phyloP scores from a whole-genome alignment of 2,329 filamentous ascomycete species.

The Cladobotryum mycophilum region DNA sequence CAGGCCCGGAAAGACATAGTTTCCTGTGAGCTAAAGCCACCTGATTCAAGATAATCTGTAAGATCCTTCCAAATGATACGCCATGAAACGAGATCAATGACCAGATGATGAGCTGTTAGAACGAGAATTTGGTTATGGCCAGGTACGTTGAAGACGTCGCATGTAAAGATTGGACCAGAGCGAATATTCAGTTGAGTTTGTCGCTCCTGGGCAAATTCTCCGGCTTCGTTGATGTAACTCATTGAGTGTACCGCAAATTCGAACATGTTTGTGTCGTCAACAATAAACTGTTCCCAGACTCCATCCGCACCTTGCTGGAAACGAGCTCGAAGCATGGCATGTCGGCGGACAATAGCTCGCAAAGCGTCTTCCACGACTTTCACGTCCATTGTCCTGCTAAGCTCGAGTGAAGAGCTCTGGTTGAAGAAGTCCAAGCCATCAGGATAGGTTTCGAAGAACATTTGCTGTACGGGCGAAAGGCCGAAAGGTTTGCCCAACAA shows the following conservation, averaged over 20 bases:
- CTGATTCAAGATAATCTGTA: slow-evolving; percentile 8
- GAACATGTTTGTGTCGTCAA: slow-evolving; percentile 6
- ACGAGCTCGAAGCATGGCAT: slow-evolving; percentile 31
- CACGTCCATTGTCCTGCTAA: slow-evolving; percentile 16
- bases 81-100: slow-evolving; percentile 44
- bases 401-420: slow-evolving; percentile 35
- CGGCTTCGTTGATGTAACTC: not conserved
- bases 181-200: slow-evolving; percentile 13
- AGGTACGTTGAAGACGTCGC: slow-evolving; percentile 11
- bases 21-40: not conserved
- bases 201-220: not conserved
- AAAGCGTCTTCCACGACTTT: slow-evolving; percentile 17
- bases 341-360: slow-evolving; percentile 21
- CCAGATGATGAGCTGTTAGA: slow-evolving; percentile 15
- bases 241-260: slow-evolving; percentile 1
- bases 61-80: slow-evolving; percentile 26
- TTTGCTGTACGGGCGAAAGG: slow-evolving; percentile 38
- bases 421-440: slow-evolving; percentile 34
- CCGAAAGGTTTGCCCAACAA: slow-evolving; percentile 22
- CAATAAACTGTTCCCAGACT: slow-evolving; percentile 20
- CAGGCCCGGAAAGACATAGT: slow-evolving; percentile 29
- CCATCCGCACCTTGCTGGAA: slow-evolving; percentile 15
- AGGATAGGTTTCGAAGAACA: slow-evolving; percentile 33
- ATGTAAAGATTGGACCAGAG: slow-evolving; percentile 17
- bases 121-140: not conserved